Evolutionary conservation across 108 stramenopile genomes (phyloP).

Genomic region (Pseudonitzschia multistriata): DNA sequence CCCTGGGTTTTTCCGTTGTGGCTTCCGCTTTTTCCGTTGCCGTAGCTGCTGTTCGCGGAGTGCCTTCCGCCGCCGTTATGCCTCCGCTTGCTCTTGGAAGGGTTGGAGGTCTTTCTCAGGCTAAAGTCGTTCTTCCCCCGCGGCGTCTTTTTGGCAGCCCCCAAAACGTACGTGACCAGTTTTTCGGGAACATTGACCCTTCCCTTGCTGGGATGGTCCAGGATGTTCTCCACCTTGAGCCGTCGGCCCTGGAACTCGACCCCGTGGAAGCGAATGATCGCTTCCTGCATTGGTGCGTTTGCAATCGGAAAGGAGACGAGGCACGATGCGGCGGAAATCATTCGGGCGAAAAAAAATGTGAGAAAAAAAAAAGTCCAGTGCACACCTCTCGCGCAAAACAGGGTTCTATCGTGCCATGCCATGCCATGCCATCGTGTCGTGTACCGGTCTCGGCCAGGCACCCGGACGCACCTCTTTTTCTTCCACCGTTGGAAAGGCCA

Average conservation of each 20-base stretch:
- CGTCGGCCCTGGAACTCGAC: conserved; percentile 50
- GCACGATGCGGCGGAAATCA: background rate
- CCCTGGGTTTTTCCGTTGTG: conserved; percentile 8
- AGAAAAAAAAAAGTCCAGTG: background rate
- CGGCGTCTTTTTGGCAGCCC: conserved; percentile 32
- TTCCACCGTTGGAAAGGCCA: conserved; percentile 42
- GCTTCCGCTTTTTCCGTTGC: background rate
- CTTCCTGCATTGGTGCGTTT: conserved; percentile 31
- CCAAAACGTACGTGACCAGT: conserved; percentile 65
- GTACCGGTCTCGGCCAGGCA: too few species aligned
- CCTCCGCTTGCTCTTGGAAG: background rate
- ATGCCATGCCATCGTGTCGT: background rate
- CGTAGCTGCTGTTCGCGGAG: background rate
- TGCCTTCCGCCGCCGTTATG: background rate
- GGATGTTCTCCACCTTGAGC: conserved; percentile 71
- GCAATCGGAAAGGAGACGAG: background rate
- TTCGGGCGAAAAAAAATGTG: background rate
- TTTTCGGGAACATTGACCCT: conserved; percentile 76
- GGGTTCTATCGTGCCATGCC: too few species aligned
- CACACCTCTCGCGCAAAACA: background rate
- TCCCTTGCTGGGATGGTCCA: conserved; percentile 61
- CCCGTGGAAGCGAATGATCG: conserved; percentile 66
- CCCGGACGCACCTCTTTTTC: conserved; percentile 66
- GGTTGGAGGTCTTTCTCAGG: conserved; percentile 1
- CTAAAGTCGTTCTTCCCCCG: background rate